phyloP scores from a whole-genome alignment of 495 filamentous ascomycete species.

The Ascodesmis nigricans region DNA sequence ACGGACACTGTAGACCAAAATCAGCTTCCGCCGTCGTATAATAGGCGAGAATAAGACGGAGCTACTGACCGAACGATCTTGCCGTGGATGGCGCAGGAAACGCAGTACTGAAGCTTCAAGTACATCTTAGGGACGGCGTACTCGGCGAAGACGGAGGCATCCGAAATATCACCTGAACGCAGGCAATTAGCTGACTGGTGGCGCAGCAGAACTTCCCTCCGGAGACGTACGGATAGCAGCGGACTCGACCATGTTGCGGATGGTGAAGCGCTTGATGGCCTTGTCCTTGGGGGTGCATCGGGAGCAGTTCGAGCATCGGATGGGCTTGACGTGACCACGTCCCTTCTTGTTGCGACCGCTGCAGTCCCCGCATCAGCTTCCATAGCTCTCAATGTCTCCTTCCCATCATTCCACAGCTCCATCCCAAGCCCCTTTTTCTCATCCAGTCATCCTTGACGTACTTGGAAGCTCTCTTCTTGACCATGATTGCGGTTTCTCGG shows the following conservation, averaged over 20 bases:
- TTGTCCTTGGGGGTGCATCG: constrained; percentile 99
- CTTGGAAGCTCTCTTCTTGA: constrained; percentile 99
- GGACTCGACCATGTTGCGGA: constrained; percentile 99
- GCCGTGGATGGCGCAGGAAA: constrained; percentile 98
- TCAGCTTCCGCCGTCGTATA: constrained; percentile 22
- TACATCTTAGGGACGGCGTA: constrained; percentile 99
- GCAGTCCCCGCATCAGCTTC: constrained; percentile 18
- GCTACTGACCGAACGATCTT: constrained; percentile 97
- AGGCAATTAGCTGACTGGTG: not conserved
- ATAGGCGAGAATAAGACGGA: constrained; percentile 15
- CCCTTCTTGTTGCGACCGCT: constrained; percentile 99
- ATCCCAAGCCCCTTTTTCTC: not conserved
- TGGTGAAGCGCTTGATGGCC: constrained; percentile 99
- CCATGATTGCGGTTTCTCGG: no score
- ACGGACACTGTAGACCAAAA: constrained; percentile 51
- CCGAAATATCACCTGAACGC: constrained; percentile 86
- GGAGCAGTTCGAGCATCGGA: constrained; percentile 99
- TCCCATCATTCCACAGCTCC: not conserved
- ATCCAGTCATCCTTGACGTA: constrained; percentile 26
- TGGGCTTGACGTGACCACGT: constrained; percentile 97
- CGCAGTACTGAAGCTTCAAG: constrained; percentile 99
- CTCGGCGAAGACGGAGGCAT: constrained; percentile 95
- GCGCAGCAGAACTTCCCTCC: not conserved
- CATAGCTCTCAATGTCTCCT: constrained; percentile 19
- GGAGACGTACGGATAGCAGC: constrained; percentile 87